A percentile compares a stretch with the other conserved stretches of the same genome.
These are phyloP conservation scores for Fusarium redolens DNA, from an alignment of 2,329 filamentous ascomycete species.

Conservation along the genomic window DNA sequence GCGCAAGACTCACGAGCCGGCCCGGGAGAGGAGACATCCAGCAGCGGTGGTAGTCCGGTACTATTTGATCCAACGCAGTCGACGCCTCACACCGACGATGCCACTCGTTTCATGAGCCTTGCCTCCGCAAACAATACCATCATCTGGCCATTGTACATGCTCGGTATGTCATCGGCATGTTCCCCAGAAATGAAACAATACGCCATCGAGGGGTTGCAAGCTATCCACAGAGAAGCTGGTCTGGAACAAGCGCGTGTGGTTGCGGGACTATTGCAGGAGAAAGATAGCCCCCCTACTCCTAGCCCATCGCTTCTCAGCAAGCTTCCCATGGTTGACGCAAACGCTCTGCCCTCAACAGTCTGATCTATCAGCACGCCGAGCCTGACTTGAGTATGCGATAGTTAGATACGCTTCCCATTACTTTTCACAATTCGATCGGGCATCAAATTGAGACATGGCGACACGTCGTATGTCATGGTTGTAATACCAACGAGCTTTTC, in stretches of 20 bases:
- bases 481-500: constrained; percentile 9
- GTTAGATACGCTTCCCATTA: neutral
- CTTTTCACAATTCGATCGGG: neutral
- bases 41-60: constrained; percentile 46
- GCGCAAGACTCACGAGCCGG: constrained; percentile 39
- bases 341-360: constrained; percentile 44
- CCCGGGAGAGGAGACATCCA: constrained; percentile 4
- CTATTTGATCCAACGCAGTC: constrained; percentile 56
- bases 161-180: constrained; percentile 61
- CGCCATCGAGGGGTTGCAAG: constrained; percentile 57
- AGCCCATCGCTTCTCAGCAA: constrained; percentile 20
- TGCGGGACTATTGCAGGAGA: constrained; percentile 55
- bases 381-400: neutral
- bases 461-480: constrained; percentile 14
- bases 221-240: constrained; percentile 59
- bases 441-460: constrained; percentile 14
- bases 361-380: constrained; percentile 22
- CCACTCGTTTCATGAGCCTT: constrained; percentile 60
- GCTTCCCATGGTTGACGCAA: constrained; percentile 45
- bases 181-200: constrained; percentile 56
- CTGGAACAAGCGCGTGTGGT: constrained; percentile 58
- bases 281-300: constrained; percentile 25
- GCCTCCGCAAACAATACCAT: constrained; percentile 61
- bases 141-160: constrained; percentile 63
- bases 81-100: constrained; percentile 49